phyloP scores from a whole-genome alignment of 2,329 filamentous ascomycete species.

The Neurospora sp. region DNA sequence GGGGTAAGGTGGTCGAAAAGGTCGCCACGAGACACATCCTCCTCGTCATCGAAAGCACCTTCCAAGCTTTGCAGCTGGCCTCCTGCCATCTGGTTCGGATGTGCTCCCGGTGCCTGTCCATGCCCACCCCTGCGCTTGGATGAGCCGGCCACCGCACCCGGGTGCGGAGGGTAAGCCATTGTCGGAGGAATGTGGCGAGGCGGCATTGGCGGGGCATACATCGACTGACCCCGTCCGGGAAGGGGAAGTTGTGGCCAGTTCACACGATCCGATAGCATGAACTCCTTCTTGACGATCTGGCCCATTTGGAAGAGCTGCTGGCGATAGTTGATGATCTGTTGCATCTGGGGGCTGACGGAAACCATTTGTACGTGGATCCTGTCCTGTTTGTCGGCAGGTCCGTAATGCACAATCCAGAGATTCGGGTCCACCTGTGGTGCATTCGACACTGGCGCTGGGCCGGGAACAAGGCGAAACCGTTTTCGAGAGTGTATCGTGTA shows the following conservation, averaged over 20 bases:
- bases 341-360: slow-evolving; percentile 51
- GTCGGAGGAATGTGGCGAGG: slow-evolving; percentile 44
- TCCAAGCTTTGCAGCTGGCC: slow-evolving; percentile 21
- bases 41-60: slow-evolving; percentile 66
- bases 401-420: slow-evolving; percentile 88
- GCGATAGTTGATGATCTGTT: slow-evolving; percentile 50
- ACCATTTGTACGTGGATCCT: slow-evolving; percentile 61
- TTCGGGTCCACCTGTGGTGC: slow-evolving; percentile 65
- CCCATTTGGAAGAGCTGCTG: slow-evolving; percentile 63
- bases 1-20: slow-evolving; percentile 84
- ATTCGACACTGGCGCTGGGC: slow-evolving; percentile 58
- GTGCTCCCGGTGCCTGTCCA: slow-evolving; percentile 16
- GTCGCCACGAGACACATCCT: slow-evolving; percentile 79
- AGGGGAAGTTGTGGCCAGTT: slow-evolving; percentile 84
- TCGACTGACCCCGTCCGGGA: slow-evolving; percentile 43
- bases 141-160: slow-evolving; percentile 37
- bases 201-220: slow-evolving; percentile 36
- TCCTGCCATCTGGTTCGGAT: slow-evolving; percentile 14
- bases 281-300: slow-evolving; percentile 80
- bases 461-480: slow-evolving; percentile 74
- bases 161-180: slow-evolving; percentile 52
- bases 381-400: slow-evolving; percentile 62
- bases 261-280: slow-evolving; percentile 80
- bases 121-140: slow-evolving; percentile 38
- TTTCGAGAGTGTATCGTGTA: slow-evolving; percentile 68